Percentiles rank a stretch among this genome's conserved stretches.
These are phyloP conservation scores for Nepenthes mirabilis DNA, from an alignment of 148 eudicot species.

Conservation along the genomic window DNA sequence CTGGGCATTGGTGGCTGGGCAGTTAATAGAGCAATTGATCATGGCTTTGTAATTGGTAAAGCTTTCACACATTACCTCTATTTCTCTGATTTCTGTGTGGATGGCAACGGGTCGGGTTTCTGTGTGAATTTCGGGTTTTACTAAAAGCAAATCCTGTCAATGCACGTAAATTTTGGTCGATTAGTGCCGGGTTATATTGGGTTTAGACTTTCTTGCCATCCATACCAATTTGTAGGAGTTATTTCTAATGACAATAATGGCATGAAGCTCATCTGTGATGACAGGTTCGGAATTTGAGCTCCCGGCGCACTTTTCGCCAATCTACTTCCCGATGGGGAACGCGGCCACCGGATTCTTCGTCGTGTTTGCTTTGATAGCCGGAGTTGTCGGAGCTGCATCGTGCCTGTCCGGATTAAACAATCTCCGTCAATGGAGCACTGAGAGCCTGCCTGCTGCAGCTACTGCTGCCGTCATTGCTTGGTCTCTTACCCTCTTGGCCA, in stretches of 20 bases:
- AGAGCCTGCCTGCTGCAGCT: constrained; percentile 40
- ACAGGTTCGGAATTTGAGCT: constrained; percentile 64
- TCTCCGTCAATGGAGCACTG: constrained; percentile 35
- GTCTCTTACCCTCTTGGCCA: constrained; percentile 72
- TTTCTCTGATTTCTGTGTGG: neutral
- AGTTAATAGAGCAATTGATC: constrained; percentile 42
- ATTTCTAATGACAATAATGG: neutral
- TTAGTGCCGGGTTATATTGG: too few relatives aligned
- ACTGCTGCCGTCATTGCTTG: constrained; percentile 68
- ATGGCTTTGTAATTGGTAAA: constrained; percentile 57
- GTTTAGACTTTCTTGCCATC: too few relatives aligned
- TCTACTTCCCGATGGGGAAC: constrained; percentile 90
- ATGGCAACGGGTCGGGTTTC: too few relatives aligned
- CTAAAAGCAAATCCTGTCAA: too few relatives aligned
- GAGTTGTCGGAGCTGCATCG: constrained; percentile 78
- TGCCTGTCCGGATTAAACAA: constrained; percentile 51
- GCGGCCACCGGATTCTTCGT: constrained; percentile 92
- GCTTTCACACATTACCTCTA: neutral
- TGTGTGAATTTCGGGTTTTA: too few relatives aligned
- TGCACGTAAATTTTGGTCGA: too few relatives aligned
- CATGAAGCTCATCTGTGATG: neutral
- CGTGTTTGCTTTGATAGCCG: constrained; percentile 57
- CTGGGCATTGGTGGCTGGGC: constrained; percentile 85
- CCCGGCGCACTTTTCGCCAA: constrained; percentile 89
- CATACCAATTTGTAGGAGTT: neutral